Conservation (phyloP, 2,329 filamentous ascomycete species). For the Penicillium sp. region DNA sequence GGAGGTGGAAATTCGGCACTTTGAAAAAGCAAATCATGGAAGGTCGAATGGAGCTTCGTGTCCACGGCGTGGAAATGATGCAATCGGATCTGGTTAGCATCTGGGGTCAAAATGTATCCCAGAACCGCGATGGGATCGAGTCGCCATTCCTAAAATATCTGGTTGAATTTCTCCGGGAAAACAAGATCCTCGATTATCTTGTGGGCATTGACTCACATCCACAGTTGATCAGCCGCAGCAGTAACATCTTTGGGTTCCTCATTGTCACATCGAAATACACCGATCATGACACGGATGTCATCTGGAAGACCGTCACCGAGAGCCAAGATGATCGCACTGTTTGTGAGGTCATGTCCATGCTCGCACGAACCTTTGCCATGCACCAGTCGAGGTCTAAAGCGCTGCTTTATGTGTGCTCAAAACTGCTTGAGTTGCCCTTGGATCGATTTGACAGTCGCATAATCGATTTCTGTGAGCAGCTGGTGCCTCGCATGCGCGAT, state of each 20-base stretch:
- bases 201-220: conserved; percentile 85
- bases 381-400: conserved; percentile 34
- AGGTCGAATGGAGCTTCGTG: conserved; percentile 81
- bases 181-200: conserved; percentile 73
- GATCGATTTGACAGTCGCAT: conserved; percentile 55
- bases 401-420: conserved; percentile 60
- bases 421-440: conserved; percentile 58
- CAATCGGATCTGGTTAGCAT: conserved; percentile 59
- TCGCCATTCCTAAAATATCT: conserved; percentile 56
- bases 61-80: conserved; percentile 67
- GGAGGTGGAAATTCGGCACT: conserved; percentile 60
- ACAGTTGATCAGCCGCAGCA: conserved; percentile 71
- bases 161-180: conserved; percentile 58
- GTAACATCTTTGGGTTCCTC: conserved; percentile 79
- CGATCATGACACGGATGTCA: conserved; percentile 61
- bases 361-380: conserved; percentile 43
- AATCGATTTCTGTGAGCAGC: conserved; percentile 51
- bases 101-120: conserved; percentile 53
- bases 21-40: conserved; percentile 67
- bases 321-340: conserved; percentile 79
- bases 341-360: conserved; percentile 66
- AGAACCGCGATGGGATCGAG: conserved; percentile 29
- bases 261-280: conserved; percentile 68
- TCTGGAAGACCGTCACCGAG: conserved; percentile 74
- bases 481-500: conserved; percentile 44